Evolutionary conservation across 805 yeast species (phyloP).

Genomic region (Cyberlindnera maclurae): DNA sequence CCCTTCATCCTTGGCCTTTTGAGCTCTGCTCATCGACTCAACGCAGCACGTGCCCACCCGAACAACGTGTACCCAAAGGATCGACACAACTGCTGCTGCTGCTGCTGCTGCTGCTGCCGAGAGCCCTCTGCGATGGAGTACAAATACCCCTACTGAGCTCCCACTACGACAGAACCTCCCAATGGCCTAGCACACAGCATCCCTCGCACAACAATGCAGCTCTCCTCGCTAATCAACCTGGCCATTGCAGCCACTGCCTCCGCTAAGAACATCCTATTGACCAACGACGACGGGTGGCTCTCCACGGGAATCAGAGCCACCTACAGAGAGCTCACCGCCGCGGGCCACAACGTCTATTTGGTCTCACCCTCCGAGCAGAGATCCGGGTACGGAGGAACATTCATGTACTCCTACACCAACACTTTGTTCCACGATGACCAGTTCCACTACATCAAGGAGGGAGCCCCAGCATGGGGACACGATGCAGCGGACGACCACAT

Average conservation of each 20-base stretch:
- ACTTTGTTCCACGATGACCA: slow-evolving; percentile 39
- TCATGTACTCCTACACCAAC: slow-evolving; percentile 33
- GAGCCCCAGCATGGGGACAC: slow-evolving; percentile 51
- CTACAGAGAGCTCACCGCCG: slow-evolving; percentile 38
- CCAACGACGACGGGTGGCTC: slow-evolving; percentile 55
- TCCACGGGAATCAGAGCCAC: slow-evolving; percentile 51
- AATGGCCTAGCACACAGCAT: no score
- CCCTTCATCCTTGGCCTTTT: no score
- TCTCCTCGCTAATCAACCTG: slow-evolving; percentile 6
- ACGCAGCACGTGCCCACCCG: no score
- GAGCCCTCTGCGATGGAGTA: no score
- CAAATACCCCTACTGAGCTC: no score
- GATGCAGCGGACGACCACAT: slow-evolving; percentile 34
- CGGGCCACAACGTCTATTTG: slow-evolving; percentile 42
- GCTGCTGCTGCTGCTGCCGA: no score
- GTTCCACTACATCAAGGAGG: slow-evolving; percentile 39
- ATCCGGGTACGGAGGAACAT: slow-evolving; percentile 51
- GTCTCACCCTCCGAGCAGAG: slow-evolving; percentile 47
- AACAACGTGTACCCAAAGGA: no score
- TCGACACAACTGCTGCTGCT: no score
- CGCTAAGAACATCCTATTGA: slow-evolving; percentile 38
- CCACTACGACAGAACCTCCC: no score
- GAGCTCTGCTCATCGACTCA: no score
- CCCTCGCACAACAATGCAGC: slow-evolving; percentile 10
- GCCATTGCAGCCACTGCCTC: slow-evolving; percentile 10